A percentile compares a stretch with the other conserved stretches of the same genome.
Evolutionary conservation across 805 yeast species (phyloP).

Genomic region (Tetrapisispora nanseiensis): DNA sequence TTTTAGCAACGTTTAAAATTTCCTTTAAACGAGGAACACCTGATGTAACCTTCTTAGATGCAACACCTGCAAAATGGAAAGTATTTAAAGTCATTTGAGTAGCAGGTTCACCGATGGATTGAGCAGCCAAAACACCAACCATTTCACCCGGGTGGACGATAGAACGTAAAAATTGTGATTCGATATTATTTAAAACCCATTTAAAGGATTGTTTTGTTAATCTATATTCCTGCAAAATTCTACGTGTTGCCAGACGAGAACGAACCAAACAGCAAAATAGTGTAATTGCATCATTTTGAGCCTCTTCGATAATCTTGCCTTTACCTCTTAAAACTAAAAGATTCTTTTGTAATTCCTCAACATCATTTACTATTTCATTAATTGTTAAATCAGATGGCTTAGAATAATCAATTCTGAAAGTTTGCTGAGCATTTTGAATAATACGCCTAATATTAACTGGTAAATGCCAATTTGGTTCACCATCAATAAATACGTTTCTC

Average conservation of each 20-base stretch:
- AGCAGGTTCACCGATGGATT: conserved; percentile 96
- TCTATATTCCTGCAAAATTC: conserved; percentile 85
- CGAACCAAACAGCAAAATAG: conserved; percentile 87
- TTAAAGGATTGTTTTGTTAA: conserved; percentile 79
- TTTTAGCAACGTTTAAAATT: conserved; percentile 95
- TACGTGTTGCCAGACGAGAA: conserved; percentile 82
- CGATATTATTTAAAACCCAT: conserved; percentile 93
- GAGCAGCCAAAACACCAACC: conserved; percentile 98
- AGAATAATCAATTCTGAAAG: conserved; percentile 84
- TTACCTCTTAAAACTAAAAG: conserved; percentile 77
- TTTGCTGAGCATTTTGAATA: conserved; percentile 93
- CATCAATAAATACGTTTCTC: conserved; percentile 80
- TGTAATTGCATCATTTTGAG: conserved; percentile 85
- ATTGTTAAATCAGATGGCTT: conserved; percentile 86
- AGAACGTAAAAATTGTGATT: conserved; percentile 84
- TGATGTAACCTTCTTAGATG: conserved; percentile 88
- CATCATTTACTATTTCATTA: conserved; percentile 67
- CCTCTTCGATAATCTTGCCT: conserved; percentile 62
- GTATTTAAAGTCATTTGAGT: conserved; percentile 97
- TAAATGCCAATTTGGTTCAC: conserved; percentile 94
- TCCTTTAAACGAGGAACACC: conserved; percentile 98
- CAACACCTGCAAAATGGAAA: conserved; percentile 97
- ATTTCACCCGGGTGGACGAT: conserved; percentile 95
- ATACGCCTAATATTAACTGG: conserved; percentile 97
- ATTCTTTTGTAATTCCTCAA: conserved; percentile 55